phyloP scores from a whole-genome alignment of 768 basidiomycete species.

The Plicaturopsis crispa region DNA sequence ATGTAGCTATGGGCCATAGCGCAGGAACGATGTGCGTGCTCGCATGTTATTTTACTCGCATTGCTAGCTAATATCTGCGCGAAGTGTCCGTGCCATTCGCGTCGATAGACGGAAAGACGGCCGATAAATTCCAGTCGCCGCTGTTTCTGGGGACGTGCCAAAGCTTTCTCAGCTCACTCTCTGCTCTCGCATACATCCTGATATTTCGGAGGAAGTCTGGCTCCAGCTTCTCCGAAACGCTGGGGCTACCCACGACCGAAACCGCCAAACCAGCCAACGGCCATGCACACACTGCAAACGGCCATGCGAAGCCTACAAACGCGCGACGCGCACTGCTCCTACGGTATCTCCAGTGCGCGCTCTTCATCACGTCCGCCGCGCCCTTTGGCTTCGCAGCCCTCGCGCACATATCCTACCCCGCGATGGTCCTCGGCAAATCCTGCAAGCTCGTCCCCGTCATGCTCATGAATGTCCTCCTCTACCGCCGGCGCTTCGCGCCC shows the following conservation, averaged over 20 bases:
- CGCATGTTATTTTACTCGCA: neutral
- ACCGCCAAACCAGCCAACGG: conserved; percentile 16
- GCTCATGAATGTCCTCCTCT: conserved; percentile 94
- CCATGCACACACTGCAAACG: conserved; percentile 23
- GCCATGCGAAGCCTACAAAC: conserved; percentile 16
- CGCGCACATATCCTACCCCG: conserved; percentile 94
- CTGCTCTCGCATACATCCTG: conserved; percentile 66
- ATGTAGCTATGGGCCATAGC: conserved; percentile 82
- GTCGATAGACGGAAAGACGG: conserved; percentile 50
- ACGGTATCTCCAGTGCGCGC: conserved; percentile 75
- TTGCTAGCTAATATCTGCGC: conserved; percentile 3
- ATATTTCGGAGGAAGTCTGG: conserved; percentile 47
- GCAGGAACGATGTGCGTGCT: conserved; percentile 78
- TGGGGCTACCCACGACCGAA: conserved; percentile 47
- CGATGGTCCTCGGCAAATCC: conserved; percentile 97
- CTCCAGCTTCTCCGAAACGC: conserved; percentile 43
- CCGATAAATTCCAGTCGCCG: conserved; percentile 77
- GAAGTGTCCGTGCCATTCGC: conserved; percentile 82
- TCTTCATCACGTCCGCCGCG: conserved; percentile 84
- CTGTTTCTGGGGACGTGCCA: conserved; percentile 83
- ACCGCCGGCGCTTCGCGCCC: conserved; percentile 84
- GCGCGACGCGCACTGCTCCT: conserved; percentile 48
- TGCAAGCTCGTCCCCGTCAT: conserved; percentile 99
- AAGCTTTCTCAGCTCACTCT: conserved; percentile 68
- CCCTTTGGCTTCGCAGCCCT: conserved; percentile 96